Evolutionary conservation across 78 protist genomes (phyloP).

Genomic region (Pelomyxa schiedti): DNA sequence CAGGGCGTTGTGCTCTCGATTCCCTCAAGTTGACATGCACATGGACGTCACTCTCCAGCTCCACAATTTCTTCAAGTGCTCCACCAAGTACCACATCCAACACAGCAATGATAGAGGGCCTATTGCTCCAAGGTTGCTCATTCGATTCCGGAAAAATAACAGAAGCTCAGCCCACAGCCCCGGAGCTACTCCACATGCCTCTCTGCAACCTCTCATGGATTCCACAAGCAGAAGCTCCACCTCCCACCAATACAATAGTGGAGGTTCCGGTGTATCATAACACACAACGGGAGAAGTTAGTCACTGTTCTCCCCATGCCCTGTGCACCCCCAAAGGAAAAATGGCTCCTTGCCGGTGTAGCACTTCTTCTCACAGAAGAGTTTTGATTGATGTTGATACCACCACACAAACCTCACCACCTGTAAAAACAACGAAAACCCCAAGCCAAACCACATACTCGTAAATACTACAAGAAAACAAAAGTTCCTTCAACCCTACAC

Average conservation of each 20-base stretch:
- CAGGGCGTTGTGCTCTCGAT: too few relatives aligned
- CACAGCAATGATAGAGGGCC: neutral
- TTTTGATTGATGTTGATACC: too few relatives aligned
- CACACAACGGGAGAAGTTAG: neutral
- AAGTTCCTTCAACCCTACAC: too few relatives aligned
- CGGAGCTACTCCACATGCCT: neutral
- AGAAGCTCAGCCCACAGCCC: neutral
- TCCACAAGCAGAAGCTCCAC: neutral
- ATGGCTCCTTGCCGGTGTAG: neutral
- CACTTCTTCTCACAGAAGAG: neutral
- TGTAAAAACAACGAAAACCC: too few relatives aligned
- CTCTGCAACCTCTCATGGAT: neutral
- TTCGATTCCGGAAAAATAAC: neutral
- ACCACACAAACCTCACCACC: too few relatives aligned
- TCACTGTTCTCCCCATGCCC: neutral
- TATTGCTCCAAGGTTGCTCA: neutral
- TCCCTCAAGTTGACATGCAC: too few relatives aligned
- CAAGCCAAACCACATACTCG: too few relatives aligned
- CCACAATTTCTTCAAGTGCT: too few relatives aligned
- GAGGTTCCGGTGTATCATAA: neutral
- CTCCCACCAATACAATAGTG: neutral
- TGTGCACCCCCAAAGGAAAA: neutral
- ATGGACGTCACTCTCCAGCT: too few relatives aligned
- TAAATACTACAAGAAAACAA: too few relatives aligned
- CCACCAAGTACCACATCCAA: too few relatives aligned